Evolutionary conservation across 352 stramenopile species (phyloP), one percentile per base, ranked within the genome.

Genomic region (Lagenidium giganteum): DNA sequence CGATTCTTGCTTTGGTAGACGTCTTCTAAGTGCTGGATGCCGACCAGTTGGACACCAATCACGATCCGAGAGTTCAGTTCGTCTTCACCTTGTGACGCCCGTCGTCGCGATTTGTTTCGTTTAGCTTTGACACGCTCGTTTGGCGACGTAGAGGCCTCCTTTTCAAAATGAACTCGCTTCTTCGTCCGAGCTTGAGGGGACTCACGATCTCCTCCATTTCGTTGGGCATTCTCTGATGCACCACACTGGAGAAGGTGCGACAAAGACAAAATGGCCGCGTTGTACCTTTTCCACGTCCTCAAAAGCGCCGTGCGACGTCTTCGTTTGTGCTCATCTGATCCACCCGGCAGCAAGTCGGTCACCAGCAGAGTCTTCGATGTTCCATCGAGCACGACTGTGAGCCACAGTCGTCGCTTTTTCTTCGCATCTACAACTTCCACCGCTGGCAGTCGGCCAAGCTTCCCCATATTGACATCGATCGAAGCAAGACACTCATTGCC

Each of bases 221-320:
- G 13, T 30, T 49, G 24, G 48, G 39, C 7, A 20, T 21, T 14
- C 20, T 20, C 29, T 18, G 29, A 6, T 14, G 42, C 18, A 30
- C 34, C 9, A 24, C 22, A 9, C 8, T 42, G 28, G 31, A 40
- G 29, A 20, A 55, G 20, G 18, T 30, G 61, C 1, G 78, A 85
- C 53, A 87, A 70, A 45, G 66, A 82, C 12, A 80, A 48, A 21
- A 91, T 85, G 1, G 67, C 77, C 2, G 67, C 67, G 35, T 86
- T 88, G 51, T 85, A 91, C 13, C 64, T 59, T 42, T 89, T 89
- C 81, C 81, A 93, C 40, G 71, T 87, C 7, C 75, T 68, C 35
- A 93, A 43, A 31, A 93, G 52, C 35, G 68, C 88, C 17, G 81
- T 67, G 5, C 79, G 57, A 3, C 78, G 69, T 4, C 79, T 71